phyloP scores from a whole-genome alignment of 805 yeast species.

The Sporopachydermia lactativora region DNA sequence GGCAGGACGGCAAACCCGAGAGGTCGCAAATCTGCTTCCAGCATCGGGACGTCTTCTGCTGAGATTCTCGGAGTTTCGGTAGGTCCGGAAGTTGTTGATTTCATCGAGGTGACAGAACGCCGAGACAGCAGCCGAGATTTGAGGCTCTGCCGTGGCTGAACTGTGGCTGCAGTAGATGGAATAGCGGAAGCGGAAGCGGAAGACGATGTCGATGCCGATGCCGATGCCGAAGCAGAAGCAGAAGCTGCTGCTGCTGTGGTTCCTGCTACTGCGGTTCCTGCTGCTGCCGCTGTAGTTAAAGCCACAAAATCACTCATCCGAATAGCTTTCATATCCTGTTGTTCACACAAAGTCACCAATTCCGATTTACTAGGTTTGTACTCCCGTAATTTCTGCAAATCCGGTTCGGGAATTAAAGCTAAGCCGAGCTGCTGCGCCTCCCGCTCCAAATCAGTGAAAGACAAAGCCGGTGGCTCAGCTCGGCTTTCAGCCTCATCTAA shows the following conservation, averaged over 20 bases:
- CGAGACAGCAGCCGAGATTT: neutral
- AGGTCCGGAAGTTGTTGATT: neutral
- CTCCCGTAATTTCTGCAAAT: neutral
- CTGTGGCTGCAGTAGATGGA: no score
- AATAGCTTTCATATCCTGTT: neutral
- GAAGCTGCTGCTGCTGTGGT: constrained; percentile 10
- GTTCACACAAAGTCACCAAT: neutral
- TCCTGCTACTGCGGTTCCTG: constrained; percentile 8
- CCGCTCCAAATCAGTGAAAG: neutral
- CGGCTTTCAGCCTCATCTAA: no score
- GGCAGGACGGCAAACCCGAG: neutral
- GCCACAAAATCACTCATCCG: neutral
- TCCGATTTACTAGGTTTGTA: neutral
- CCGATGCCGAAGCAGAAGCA: constrained; percentile 5
- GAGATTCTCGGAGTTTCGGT: neutral
- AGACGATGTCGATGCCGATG: constrained; percentile 8
- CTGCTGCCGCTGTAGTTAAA: neutral
- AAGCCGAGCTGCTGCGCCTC: neutral
- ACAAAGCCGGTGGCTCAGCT: neutral
- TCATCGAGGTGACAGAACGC: neutral
- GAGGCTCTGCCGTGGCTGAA: neutral
- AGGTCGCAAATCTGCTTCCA: neutral
- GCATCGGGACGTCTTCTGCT: neutral
- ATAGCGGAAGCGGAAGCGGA: constrained; percentile 4
- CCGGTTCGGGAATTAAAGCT: neutral